Evolutionary conservation across 2,329 filamentous ascomycete species (phyloP).

Genomic region (Harringtonia lauricola): DNA sequence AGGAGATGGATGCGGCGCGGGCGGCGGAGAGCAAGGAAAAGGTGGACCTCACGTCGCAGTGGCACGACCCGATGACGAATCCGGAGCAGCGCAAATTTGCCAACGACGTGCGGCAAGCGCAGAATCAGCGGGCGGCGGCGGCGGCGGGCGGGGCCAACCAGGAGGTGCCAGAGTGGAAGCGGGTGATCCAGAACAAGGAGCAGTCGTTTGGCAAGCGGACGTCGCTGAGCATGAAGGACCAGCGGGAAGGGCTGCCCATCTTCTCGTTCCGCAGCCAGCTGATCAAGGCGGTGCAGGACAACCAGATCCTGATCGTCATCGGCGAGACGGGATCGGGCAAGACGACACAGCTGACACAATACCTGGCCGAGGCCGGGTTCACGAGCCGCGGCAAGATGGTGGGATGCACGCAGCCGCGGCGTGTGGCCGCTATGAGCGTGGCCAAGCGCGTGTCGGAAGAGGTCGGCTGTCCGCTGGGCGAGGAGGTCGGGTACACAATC

Average conservation of each 20-base stretch:
- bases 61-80: constrained; percentile 93
- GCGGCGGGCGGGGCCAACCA: constrained; percentile 30
- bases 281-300: constrained; percentile 73
- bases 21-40: constrained; percentile 70
- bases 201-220: constrained; percentile 78
- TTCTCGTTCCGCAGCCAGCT: constrained; percentile 81
- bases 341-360: constrained; percentile 93
- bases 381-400: constrained; percentile 81
- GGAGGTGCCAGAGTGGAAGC: constrained; percentile 85
- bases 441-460: constrained; percentile 95
- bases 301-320: constrained; percentile 91
- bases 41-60: constrained; percentile 78
- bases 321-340: constrained; percentile 97
- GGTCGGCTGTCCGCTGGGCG: constrained; percentile 80
- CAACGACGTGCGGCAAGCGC: constrained; percentile 64
- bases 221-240: constrained; percentile 86
- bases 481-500: constrained; percentile 94
- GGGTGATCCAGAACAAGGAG: constrained; percentile 67
- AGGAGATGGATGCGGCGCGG: constrained; percentile 73
- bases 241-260: constrained; percentile 80
- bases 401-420: constrained; percentile 91
- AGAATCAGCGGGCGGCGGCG: constrained; percentile 39
- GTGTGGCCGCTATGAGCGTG: constrained; percentile 95
- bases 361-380: constrained; percentile 85
- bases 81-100: constrained; percentile 83